phyloP scores from a whole-genome alignment of 805 yeast species.

The Candida patagonica region DNA sequence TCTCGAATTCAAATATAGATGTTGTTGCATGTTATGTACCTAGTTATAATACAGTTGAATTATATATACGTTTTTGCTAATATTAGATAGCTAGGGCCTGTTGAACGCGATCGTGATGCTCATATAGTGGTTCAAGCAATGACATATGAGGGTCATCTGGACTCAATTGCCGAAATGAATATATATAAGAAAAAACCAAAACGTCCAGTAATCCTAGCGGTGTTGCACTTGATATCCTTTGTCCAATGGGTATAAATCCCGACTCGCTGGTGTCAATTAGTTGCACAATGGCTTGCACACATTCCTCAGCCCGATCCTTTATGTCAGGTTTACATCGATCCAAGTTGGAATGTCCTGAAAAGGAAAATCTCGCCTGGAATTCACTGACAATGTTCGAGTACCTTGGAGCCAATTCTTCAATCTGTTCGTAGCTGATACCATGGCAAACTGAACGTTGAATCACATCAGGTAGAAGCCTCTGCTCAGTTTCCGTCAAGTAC shows the following conservation, averaged over 20 bases:
- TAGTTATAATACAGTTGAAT: not conserved
- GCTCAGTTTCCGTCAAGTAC: slow-evolving; percentile 7
- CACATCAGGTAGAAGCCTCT: slow-evolving; percentile 6
- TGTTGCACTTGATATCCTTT: not conserved
- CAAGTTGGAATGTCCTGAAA: not conserved
- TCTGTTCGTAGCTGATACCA: slow-evolving; percentile 6
- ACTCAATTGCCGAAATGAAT: not conserved
- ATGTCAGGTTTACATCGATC: slow-evolving; percentile 1
- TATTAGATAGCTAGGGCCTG: not conserved
- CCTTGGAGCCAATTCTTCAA: slow-evolving; percentile 10
- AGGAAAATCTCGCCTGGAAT: slow-evolving; percentile 4
- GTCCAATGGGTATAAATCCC: not conserved
- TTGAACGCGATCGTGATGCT: no score
- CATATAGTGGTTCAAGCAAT: no score
- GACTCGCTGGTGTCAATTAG: slow-evolving; percentile 5
- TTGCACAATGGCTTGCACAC: slow-evolving; percentile 6
- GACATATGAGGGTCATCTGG: no score
- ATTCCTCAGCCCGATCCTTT: slow-evolving; percentile 10
- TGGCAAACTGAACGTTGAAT: slow-evolving; percentile 4
- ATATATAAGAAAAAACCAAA: slow-evolving; percentile 16
- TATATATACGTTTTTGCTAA: not conserved
- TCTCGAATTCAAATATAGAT: slow-evolving; percentile 45
- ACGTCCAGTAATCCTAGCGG: slow-evolving; percentile 15
- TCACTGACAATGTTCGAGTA: slow-evolving; percentile 10
- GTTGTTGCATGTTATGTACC: not conserved